Evolutionary conservation across 2,329 filamentous ascomycete genomes (phyloP), one percentile per base, ranked within the genome.

Genomic region (Penicillium freii): DNA sequence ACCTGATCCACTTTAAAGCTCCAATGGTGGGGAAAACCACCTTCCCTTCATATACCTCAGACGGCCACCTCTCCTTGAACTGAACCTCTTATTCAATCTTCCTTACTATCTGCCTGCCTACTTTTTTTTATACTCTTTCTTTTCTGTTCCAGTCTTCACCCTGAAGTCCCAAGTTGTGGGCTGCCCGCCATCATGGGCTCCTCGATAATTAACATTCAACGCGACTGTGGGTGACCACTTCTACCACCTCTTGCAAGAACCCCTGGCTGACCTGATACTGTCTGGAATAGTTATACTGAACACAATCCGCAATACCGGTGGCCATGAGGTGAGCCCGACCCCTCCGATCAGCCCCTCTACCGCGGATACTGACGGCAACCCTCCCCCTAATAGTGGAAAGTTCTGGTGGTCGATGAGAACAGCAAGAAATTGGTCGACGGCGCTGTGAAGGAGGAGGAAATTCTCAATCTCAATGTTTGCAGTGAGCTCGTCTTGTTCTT

Each of bases 391-490:
- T 65, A 97, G 92, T 99, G 94, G 94, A 99, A 97, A 84, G 90
- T 97, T 65, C 80, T 99, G 66, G 88, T 99, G 52, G 81, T 97
- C 69, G 94, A 99, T 77, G 87, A 90, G 66, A 82, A 81, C 56
- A 92, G 91, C 73, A 87, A 88, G 73, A 92, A 89, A 75, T 84
- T 99, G 67, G 83, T 99, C 68, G 88, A 96, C 77, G 96, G 93
- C 81, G 89, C 91, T 46, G 85, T 93, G 73, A 93, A 91, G 70
- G 90, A 97, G 80, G 93, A 99, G 84, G 91, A 97, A 70, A 95
- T 99, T 65, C 88, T 99, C 77, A 95, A 96, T 73, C 87, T 92
- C 77, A 96, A 96, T 74, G 90, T 99, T 76, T 93, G 92, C 66
- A 96, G 92, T 96, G 83, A 73, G 87, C 68, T 21, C 21, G 9